Base-by-base conservation (phyloP, 192 early-diverging fungal species). In the Gonapodya prolifera region DNA sequence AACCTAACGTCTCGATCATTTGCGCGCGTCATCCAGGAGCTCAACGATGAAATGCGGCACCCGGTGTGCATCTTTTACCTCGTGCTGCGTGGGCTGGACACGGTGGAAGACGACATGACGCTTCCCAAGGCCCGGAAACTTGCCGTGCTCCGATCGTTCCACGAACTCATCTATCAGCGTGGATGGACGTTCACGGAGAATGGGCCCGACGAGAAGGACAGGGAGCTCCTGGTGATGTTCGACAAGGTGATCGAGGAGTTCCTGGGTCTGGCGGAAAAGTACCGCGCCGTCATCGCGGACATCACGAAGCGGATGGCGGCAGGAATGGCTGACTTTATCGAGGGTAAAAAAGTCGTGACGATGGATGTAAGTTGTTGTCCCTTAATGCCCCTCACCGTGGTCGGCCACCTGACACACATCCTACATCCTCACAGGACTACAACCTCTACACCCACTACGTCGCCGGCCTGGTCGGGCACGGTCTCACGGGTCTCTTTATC, bases 21-120 rank as follows among this genome's bases (percentile, higher is more conserved):
- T 83, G 91, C 95, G 30, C 90, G 93, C 33, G 97, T 99, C 75
- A 99, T 98, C 85, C 92, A 93, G 83, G 90, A 91, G 77, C 83
- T 95, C 70, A 86, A 93, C 81, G 90, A 91, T 31, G 88, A 86
- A 75, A 80, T 85, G 2, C 61, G 79, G 1, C 79, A 82, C 34
- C 85, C 92, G 81, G 87, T 98, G 69, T 98, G 97, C 82, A 79
- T 99, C 75, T 98, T 99, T 83, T 99, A 99, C 83, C 87, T 99
- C 74, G 86, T 96, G 34, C 87, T 99, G 77, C 91, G 98, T 34
- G 98, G 94, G 17, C 87, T 99, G 70, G 98, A 99, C 82, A 99
- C 98, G 0, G 89, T 99, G 76, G 97, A 99, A 85, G 98, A 99
- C 85, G 98, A 99, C 79, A 97, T 99, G 96, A 92, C 93, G 30